Evolutionary conservation across 1,139 yeast genomes (phyloP), one percentile per base, ranked within the genome.

Genomic region (Yamadazyma spencermartinsiae): DNA sequence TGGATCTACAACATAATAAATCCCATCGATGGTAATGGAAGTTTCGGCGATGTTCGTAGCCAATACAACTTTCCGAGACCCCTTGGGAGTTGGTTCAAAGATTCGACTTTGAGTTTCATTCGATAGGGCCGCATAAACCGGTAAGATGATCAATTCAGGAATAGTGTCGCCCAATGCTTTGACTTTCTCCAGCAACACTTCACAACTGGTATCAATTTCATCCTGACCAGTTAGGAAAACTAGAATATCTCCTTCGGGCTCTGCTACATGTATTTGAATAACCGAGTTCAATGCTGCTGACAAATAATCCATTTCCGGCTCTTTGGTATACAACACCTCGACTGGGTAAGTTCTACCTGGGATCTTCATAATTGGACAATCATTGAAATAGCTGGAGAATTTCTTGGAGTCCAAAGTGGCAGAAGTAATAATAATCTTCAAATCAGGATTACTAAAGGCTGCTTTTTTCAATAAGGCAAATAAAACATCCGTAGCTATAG

Each of bases 331-430:
- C 45, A 82, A 56, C 1, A 86, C 73, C 38, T 87, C 95, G 2
- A 90, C 98, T 0, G 97, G 97, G 55, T 69, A 88, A 0, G 96
- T 87, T 48, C 95, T 69, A 12, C 98, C 98, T 0, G 96, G 95
- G 42, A 90, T 87, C 36, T 73, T 80, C 44, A 89, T 63, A 27
- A 92, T 76, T 0, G 97, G 98, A 55, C 97, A 89, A 34, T 72
- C 61, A 45, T 78, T 71, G 60, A 92, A 92, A 58, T 83, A 92
- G 9, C 59, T 65, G 0, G 97, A 82, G 56, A 92, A 92, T 60
- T 87, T 87, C 13, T 70, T 75, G 0, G 97, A 80, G 57, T 92
- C 96, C 37, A 90, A 69, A 0, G 98, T 90, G 1, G 98, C 98
- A 2, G 97, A 90, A 0, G 98, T 89, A 5, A 89, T 82, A 37